phyloP scores from a whole-genome alignment of 129 eudicot genomes.

The Heracleum sosnowskyi region DNA sequence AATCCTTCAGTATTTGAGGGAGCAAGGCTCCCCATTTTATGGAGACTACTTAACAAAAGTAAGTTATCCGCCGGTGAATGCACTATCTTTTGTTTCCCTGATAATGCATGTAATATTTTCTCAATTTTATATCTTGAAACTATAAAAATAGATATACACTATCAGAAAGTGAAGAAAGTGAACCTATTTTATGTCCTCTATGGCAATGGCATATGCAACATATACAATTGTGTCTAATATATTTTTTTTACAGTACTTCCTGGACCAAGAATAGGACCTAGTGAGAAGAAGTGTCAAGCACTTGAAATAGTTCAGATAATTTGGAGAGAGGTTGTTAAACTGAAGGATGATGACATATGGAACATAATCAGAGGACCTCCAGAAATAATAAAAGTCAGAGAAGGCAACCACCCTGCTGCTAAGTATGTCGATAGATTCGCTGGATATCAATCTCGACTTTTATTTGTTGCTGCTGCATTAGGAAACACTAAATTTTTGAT shows the following conservation, averaged over 20 bases:
- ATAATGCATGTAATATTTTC: background rate
- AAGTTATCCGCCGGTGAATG: background rate
- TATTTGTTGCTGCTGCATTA: conserved; percentile 15
- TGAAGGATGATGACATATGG: conserved; percentile 3
- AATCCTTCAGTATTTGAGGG: conserved; percentile 16
- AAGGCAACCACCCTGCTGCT: background rate
- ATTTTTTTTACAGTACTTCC: background rate
- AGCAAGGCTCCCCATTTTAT: background rate
- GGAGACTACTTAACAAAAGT: conserved; percentile 15
- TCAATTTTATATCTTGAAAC: too few relatives aligned
- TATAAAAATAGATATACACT: background rate
- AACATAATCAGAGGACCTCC: conserved; percentile 8
- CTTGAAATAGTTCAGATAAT: conserved; percentile 2
- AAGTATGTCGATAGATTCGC: background rate
- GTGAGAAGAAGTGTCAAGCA: conserved; percentile 5
- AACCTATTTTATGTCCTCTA: background rate
- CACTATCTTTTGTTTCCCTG: background rate
- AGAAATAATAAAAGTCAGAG: background rate
- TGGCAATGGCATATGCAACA: background rate
- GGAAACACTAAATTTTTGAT: conserved; percentile 19
- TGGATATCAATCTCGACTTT: conserved; percentile 4
- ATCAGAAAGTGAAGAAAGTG: background rate
- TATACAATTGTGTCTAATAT: background rate
- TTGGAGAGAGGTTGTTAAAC: conserved; percentile 11
- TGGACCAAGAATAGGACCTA: conserved; percentile 4